Base-by-base conservation (phyloP, 495 filamentous ascomycete species). In the Talaromyces adpressus region DNA sequence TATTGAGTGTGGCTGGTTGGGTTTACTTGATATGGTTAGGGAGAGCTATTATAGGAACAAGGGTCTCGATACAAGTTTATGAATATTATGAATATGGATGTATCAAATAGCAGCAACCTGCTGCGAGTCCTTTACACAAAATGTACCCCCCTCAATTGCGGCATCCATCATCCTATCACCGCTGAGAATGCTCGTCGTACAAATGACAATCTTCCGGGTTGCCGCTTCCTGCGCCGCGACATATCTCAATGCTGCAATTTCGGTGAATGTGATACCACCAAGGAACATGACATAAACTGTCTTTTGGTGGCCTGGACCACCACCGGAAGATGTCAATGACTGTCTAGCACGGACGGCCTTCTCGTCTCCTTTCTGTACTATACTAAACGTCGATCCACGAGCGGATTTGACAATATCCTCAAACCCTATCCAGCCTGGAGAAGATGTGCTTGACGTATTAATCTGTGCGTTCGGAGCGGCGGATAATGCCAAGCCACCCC, bases 161-260 rank as follows among this genome's bases (percentile, higher is more conserved):
- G 86, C 87, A 57, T 91, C 90, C 84, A 98, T 93, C 78, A 97
- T 91, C 70, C 84, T 84, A 68, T 91, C 88, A 52, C 94, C 95
- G 77, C 86, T 96, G 64, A 98, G 87, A 41, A 99, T 86, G 51
- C 88, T 88, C 8, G 94, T 99, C 27, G 94, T 92, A 71, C 89
- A 92, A 74, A 99, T 92, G 57, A 99, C 77, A 63, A 99, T 87
- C 74, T 89, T 90, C 74, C 90, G 85, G 74, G 73, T 82, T 76
- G 89, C 89, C 73, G 92, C 90, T 82, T 96, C 89, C 75, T 91
- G 87, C 68, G 85, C 87, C 41, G 89, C 91, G 67, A 98, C 88
- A 75, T 96, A 97, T 66, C 95, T 83, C 74, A 98, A 69, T 25
- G 94, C 95, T 49, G 94, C 92, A 72, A 98, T 93, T 79, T 99